These are phyloP conservation scores for Colletotrichum sp. DNA, from an alignment of 2,329 filamentous ascomycete species.

Conservation along the genomic window DNA sequence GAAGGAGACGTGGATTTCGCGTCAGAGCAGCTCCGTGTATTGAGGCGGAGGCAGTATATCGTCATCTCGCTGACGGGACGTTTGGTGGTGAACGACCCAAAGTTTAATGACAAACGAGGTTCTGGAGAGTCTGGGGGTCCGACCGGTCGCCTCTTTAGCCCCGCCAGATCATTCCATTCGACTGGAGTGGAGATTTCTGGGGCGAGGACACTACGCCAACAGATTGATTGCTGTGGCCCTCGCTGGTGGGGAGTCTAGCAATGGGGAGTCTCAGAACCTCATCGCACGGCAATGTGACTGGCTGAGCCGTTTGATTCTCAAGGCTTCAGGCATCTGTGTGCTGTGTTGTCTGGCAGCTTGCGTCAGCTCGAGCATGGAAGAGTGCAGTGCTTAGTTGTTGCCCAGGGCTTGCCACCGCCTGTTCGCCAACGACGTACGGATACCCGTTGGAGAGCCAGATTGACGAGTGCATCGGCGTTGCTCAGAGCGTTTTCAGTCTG, in stretches of 20 bases:
- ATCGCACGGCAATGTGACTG: neutral
- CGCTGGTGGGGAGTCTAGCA: neutral
- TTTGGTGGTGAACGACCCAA: neutral
- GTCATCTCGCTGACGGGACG: neutral
- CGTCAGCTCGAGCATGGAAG: neutral
- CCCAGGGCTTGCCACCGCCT: neutral
- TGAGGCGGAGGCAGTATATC: neutral
- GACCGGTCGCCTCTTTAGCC: neutral
- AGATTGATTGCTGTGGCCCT: constrained; percentile 5
- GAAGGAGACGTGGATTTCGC: neutral
- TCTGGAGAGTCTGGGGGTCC: constrained; percentile 1
- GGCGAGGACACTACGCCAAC: neutral
- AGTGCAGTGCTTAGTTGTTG: neutral
- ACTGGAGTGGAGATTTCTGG: constrained; percentile 4
- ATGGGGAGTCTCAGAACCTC: neutral
- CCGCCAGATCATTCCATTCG: constrained; percentile 1
- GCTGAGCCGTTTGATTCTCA: neutral
- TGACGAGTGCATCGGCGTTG: neutral
- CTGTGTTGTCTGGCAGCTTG: neutral
- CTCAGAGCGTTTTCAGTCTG: neutral
- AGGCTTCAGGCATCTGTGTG: neutral
- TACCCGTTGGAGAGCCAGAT: neutral
- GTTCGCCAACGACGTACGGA: neutral
- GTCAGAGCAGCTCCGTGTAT: neutral
- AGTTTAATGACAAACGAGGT: neutral